Evolutionary conservation across 805 yeast species (phyloP), one percentile per base, ranked within the genome.

Genomic region (Saccharomycopsis lassenensis): DNA sequence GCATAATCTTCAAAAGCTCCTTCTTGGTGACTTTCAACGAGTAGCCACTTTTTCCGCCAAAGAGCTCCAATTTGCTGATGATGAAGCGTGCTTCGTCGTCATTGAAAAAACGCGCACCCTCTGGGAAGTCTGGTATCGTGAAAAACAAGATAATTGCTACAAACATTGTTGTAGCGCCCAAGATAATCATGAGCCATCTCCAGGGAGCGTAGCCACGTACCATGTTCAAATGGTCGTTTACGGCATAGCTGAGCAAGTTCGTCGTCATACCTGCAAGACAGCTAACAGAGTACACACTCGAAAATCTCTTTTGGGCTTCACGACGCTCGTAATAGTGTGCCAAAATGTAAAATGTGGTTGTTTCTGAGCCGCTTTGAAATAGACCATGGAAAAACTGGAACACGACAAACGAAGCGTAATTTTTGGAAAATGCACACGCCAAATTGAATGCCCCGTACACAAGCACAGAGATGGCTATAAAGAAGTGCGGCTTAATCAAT

Each of bases 211-310:
- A 28, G 11, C 37, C 37, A 30, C 7, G 69, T 24, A 81, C 77
- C 19, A 80, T 68, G 55, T 79, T 86, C 40, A 34, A 10, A 28
- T 34, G 37, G 5, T 6, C 20, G 17, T 17, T 11, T 47, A 79
- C 59, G 23, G 70, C 72, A 47, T 69, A 55, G 41, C 76, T 68
- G 41, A 71, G 72, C 46, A 69, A 73, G 7, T 86, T 85, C 45
- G 79, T 77, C 46, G 80, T 77, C 18, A 82, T 84, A 52, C 89
- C 86, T 2, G 86, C 82, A 39, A 80, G 62, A 43, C 79, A 70
- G 4, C 85, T 76, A 30, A 78, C 71, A 20, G 78, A 62, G 24
- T 36, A 77, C 56, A 79, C 78, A 37, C 72, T 68, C 22, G 79
- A 67, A 53, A 74, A 77, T 35, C 87, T 58, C 50, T 72, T 68